Base-by-base conservation (phyloP, 176 grass and related monocot species). In the Chloris gayana region DNA sequence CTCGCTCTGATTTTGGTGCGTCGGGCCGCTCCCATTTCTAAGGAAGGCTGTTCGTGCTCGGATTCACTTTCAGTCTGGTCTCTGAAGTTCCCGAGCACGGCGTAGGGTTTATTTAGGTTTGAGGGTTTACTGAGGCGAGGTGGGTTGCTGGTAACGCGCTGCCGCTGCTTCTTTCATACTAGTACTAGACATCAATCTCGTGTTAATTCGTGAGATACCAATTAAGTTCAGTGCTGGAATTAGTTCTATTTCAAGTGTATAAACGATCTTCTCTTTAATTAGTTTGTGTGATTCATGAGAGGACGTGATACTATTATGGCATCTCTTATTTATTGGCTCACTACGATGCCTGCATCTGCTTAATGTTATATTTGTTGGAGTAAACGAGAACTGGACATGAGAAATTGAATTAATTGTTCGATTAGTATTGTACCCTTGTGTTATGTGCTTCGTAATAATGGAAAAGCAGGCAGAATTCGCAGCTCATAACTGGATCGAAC, bases 41-140 rank as follows among this genome's bases (percentile, higher is more conserved):
- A 19, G 2, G 14, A 41, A 14, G 33, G 9, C 7, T 39, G 33
- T 4, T 59, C 2, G 9, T 9, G 54, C 21, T 84, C 71, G 5
- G 74, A n/a, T 14, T 38, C 34, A 18, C 37, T 9, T 22, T 11
- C 49, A 24, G 59, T 38, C n/a, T 67, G 72, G 67, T 77, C 50
- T 54, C 15, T 70, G 29, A 29, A 34, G 78, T 69, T 62, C 51
- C 5, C 69, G 31, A 61, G n/a, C 35, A 35, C 10, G 29, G 50
- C 10, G 35, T 9, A 30, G 31, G 27, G 4, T 61, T 64, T 27
- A 15, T 34, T 14, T 41, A 64, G 29, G 74, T 67, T 81, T 60
- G 67, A 61, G 42, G 64, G 46, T 88, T 60, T 78, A 73, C 27
- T 25, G 60, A 39, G 27, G 67, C 25, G 68, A 34, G 31, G 27